Base-by-base conservation (phyloP, 495 filamentous ascomycete genomes). In the Lophium mytilinum region DNA sequence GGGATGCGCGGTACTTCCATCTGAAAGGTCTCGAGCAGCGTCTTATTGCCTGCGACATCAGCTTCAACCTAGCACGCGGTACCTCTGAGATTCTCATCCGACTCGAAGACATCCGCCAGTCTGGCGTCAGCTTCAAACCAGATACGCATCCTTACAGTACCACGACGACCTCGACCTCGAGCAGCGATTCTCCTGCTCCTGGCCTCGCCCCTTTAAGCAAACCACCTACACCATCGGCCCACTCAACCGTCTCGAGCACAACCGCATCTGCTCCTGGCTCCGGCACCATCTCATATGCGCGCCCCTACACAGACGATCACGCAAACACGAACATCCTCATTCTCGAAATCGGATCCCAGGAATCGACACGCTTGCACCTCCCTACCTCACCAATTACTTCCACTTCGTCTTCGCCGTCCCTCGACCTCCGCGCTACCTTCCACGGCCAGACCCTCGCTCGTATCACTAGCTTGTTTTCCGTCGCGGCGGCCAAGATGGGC, bases 1-100 rank as follows among this genome's bases (percentile, higher is more conserved):
- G 87, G 15, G 92, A 98, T 69, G 94, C 88, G 67, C 84, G 87
- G 39, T 98, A 96, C 62, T 96, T 90, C 69, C 87, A 95, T 66
- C 83, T 98, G 51, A 90, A 90, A 61, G 90, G 90, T 0, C 69
- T 96, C 0, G 93, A 96, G 70, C 92, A 98, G 70, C 83, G 82
- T 53, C 73, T 98, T 10, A 89, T 96, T 40, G 80, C 87, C 0
- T 86, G 91, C 65, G 69, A 81, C 33, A 87, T 95, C 50, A 80
- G 78, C 47, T 89, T 81, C 72, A 96, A 96, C 58, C 80, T 85
- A 33, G 71, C 78, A 21, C 78, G 83, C 2, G 72, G 76, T 9
- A 74, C 77, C 15, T 76, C 83, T 0, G 93, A 98, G 71, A 96
- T 98, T 21, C 71, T 85, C 35, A 77, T 98, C 56, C 78, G 87